Base-by-base conservation (phyloP, 1,284 basidiomycete genomes). In the Exobasidium cylindrosporum region DNA sequence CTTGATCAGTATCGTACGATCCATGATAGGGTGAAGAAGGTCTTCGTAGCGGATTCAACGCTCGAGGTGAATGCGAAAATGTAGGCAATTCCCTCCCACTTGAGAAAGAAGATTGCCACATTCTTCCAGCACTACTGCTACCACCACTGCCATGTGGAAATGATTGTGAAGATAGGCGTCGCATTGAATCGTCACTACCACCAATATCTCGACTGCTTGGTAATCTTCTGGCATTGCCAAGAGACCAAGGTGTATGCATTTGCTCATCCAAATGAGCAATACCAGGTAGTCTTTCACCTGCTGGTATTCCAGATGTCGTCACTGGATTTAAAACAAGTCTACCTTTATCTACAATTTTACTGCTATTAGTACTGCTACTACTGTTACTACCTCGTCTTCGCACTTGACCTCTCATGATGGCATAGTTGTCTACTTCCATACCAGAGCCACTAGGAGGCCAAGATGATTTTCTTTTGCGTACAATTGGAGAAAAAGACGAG, bases 221-320 rank as follows among this genome's bases (percentile, higher is more conserved):
- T 7, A 10, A 10, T 17, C 35, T 40, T 17, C 35, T 40, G 35
- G 35, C 35, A 40, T 40, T 40, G 7, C 17, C 24, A 31, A 31
- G 7, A 7, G 24, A 50, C 47, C 47, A 50, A 31, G 47, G 47
- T 31, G 47, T 50, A 31, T 50, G 23, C 24, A 50, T 50, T 21
- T 50, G 47, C 21, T 50, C 47, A 21, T 50, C 47, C 7, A 50
- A 23, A 31, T 50, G 47, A 31, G 47, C 47, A 31, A 50, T 50
- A 10, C 47, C 29, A 7, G 47, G 47, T 23, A 50, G 21, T 14
- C 47, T 24, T 23, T 50, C 47, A 21, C 35, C 35, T 10, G 35
- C 35, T 40, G 35, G 35, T 40, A 40, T 40, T 10, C 35, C 35
- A 40, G 10, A 10, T 40, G 35, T 17, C 7, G 35, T 17, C 10